Conservation (phyloP, 805 yeast species). For the Saturnispora mendoncae region DNA sequence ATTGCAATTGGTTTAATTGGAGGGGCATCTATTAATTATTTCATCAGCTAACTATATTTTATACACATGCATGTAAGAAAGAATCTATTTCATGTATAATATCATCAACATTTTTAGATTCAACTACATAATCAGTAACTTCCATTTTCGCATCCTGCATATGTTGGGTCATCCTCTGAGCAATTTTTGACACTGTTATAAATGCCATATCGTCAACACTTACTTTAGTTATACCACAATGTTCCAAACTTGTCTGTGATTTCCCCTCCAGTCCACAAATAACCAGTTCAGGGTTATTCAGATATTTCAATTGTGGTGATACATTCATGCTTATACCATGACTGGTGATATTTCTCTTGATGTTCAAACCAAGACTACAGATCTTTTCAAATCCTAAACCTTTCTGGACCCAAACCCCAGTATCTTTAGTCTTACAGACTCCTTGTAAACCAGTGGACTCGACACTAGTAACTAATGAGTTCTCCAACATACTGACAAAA, state of each 20-base stretch:
- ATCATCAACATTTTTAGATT: neutral
- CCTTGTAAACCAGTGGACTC: constrained; percentile 27
- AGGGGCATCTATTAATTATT: neutral
- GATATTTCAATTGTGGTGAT: constrained; percentile 57
- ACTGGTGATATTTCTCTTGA: constrained; percentile 73
- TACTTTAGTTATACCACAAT: neutral
- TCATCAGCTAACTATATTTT: neutral
- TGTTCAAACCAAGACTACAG: constrained; percentile 84
- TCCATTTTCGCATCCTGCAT: neutral
- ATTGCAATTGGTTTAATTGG: neutral
- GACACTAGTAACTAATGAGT: constrained; percentile 25
- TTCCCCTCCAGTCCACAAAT: constrained; percentile 79
- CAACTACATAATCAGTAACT: neutral
- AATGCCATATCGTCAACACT: neutral
- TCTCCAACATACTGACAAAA: constrained; percentile 40
- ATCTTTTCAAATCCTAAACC: constrained; percentile 42
- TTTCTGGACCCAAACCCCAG: constrained; percentile 74
- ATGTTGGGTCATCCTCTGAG: constrained; percentile 2
- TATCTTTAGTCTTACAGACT: constrained; percentile 52
- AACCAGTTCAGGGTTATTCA: constrained; percentile 51
- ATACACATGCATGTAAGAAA: neutral
- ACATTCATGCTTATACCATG: constrained; percentile 87
- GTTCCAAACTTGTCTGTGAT: constrained; percentile 43
- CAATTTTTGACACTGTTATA: neutral
- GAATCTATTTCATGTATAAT: neutral